Percentiles rank a stretch among this genome's conserved stretches.
These are phyloP conservation scores for Nelumbo lutea DNA, from an alignment of 164 flowering plant genomes.

Conservation along the genomic window DNA sequence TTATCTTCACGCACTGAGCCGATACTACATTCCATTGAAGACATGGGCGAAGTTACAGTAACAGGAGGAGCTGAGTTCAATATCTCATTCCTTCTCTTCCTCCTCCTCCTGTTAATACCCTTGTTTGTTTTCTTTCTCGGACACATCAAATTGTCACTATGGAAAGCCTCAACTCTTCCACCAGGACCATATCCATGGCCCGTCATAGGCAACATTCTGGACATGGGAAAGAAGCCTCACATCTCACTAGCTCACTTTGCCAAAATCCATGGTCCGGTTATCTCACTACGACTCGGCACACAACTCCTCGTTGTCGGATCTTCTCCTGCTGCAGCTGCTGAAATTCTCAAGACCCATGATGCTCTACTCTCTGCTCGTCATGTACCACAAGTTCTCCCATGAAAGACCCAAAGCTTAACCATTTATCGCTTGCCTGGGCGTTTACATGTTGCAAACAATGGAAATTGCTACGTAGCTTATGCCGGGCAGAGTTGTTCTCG, in stretches of 20 bases:
- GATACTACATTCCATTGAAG: too few species aligned
- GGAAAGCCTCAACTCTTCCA: slow-evolving; percentile 13
- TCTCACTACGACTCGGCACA: slow-evolving; percentile 28
- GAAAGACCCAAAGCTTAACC: too few species aligned
- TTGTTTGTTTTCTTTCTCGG: slow-evolving; percentile 1
- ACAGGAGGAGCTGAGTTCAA: too few species aligned
- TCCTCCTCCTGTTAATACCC: too few species aligned
- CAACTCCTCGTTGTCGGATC: slow-evolving; percentile 27
- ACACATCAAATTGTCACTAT: too few species aligned
- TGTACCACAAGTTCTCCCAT: neutral
- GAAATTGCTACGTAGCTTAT: slow-evolving; percentile 22
- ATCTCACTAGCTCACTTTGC: slow-evolving; percentile 17
- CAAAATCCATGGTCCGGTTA: slow-evolving; percentile 24
- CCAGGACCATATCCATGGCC: slow-evolving; percentile 38
- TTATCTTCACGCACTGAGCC: too few species aligned
- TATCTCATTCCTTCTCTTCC: too few species aligned
- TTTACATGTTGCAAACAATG: slow-evolving; percentile 18
- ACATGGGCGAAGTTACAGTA: too few species aligned
- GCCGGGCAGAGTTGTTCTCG: slow-evolving; percentile 28
- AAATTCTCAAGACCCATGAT: slow-evolving; percentile 36
- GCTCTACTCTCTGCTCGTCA: slow-evolving; percentile 20
- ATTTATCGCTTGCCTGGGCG: neutral
- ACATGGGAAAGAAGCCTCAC: slow-evolving; percentile 26
- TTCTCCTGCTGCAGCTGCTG: slow-evolving; percentile 26
- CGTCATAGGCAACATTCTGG: slow-evolving; percentile 26